Conservation (phyloP, 225 moss, liverwort and hornwort genomes). For the Straminergon stramineum region DNA sequence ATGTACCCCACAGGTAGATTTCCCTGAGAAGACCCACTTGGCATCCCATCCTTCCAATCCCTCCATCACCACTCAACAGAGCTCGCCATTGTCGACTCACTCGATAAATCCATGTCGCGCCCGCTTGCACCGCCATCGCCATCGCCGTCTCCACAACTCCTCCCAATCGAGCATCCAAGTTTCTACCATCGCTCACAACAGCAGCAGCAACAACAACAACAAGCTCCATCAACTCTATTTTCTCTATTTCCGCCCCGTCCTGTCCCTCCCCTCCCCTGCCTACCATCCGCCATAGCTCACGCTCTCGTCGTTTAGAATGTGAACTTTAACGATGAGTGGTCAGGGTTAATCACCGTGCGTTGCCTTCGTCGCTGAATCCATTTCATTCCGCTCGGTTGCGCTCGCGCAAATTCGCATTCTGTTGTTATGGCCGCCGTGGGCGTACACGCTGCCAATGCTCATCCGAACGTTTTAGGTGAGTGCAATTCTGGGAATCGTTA, state of each 20-base stretch:
- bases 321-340: neutral
- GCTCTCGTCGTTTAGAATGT: neutral
- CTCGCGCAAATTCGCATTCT: neutral
- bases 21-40: neutral
- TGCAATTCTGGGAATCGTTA: neutral
- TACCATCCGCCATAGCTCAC: neutral
- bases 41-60: neutral
- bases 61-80: neutral
- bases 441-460: slow-evolving; percentile 11
- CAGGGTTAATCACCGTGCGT: neutral
- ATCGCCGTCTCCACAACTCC: neutral
- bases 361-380: neutral
- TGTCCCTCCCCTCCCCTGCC: neutral
- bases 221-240: neutral
- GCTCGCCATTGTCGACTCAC: neutral
- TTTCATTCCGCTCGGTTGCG: neutral
- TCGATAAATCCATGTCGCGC: neutral
- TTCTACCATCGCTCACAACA: neutral
- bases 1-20: neutral
- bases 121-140: neutral
- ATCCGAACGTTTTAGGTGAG: slow-evolving; percentile 1
- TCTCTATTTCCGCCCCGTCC: no score
- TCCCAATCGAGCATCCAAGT: neutral
- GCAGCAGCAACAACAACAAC: neutral
- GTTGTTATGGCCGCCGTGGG: slow-evolving; percentile 16